Conservation (phyloP, 176 grass and related monocot genomes). For the Oryza brachyantha region DNA sequence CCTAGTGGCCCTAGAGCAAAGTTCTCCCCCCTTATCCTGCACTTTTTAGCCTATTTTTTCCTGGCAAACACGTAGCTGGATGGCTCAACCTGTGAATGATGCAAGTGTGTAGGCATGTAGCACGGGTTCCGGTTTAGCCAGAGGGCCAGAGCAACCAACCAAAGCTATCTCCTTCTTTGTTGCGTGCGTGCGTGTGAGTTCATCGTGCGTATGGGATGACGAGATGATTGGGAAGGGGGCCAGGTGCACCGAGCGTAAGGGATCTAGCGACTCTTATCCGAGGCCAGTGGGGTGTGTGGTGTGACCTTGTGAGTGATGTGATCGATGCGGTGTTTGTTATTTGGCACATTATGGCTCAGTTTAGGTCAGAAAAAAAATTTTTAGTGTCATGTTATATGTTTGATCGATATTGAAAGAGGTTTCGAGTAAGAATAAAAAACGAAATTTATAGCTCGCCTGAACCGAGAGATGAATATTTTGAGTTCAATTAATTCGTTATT, state of each 20-base stretch:
- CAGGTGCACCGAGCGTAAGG: conserved; percentile 7
- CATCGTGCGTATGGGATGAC: background rate
- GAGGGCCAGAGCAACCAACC: too few relatives aligned
- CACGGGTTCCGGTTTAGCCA: background rate
- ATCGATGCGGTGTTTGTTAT: conserved; percentile 13
- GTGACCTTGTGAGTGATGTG: conserved; percentile 26
- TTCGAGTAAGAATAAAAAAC: too few relatives aligned
- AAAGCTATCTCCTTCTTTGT: background rate
- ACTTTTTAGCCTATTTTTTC: background rate
- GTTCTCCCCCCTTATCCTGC: conserved; percentile 9
- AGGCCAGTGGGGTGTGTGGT: too few relatives aligned
- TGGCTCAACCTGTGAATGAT: conserved; percentile 1
- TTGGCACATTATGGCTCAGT: background rate
- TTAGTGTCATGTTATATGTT: too few relatives aligned
- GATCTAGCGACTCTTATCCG: conserved; percentile 7
- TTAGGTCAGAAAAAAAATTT: too few relatives aligned
- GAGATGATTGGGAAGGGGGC: background rate
- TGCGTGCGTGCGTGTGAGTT: background rate
- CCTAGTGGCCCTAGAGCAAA: background rate
- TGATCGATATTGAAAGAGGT: too few relatives aligned
- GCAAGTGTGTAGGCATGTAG: background rate
- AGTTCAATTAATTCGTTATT: too few relatives aligned
- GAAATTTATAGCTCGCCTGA: too few relatives aligned
- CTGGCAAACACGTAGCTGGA: background rate
- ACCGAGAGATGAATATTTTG: too few relatives aligned